Base-by-base conservation (phyloP, 805 yeast species). In the Nakazawaea peltata region DNA sequence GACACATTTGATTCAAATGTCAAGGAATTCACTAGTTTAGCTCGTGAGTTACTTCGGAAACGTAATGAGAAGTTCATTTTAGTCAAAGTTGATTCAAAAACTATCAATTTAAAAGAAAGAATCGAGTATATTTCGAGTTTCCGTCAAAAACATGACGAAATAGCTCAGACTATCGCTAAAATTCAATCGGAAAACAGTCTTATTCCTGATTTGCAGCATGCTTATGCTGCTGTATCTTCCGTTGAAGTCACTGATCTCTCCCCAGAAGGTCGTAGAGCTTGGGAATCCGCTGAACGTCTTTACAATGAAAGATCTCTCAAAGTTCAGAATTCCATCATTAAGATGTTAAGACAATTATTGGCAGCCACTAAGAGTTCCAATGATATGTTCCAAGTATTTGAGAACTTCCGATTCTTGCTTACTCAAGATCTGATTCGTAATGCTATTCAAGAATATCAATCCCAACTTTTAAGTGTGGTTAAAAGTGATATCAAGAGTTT, bases 11-110 rank as follows among this genome's bases (percentile, higher is more conserved):
- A 85, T 25, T 67, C 63, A 19, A 69, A 71, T 27, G 50, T 76
- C 9, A 77, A 79, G 47, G 83, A 76, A 37, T 74, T 79, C 57
- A 71, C 77, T 2, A 69, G 73, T 34, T 50, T 81, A 28, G 72
- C 85, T 0, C 68, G 97, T 37, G 96, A 88, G 41, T 54, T 82
- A 3, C 62, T 83, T 27, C 63, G 96, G 43, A 82, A 77, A 46
- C 59, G 92, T 28, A 74, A 76, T 7, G 90, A 82, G 36, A 77
- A 75, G 40, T 80, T 81, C 48, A 67, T 80, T 11, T 69, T 78
- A 16, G 71, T 85, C 15, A 72, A 77, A 39, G 63, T 86, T 8
- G 61, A 60, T n/a, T 66, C 75, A 7, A 57, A 67, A 2, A 51
- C 71, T 1, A 46, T 43, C 1, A 49, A 42, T 12, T 36, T 74